Conservation (phyloP, 1,139 yeast genomes). For the Diutina rugosa region DNA sequence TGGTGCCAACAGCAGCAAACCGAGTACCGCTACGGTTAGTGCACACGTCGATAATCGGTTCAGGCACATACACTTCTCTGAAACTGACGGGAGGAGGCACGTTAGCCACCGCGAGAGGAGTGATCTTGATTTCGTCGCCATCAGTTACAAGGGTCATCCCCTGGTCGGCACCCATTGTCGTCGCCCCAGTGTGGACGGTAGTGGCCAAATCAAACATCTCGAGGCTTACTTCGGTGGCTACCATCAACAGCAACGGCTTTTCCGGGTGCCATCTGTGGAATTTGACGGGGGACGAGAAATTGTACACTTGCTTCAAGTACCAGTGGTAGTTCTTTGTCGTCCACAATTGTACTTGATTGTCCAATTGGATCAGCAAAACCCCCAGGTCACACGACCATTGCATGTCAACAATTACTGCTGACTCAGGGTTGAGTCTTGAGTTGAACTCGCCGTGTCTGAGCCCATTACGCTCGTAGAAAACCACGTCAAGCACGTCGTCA, state of each 20-base stretch:
- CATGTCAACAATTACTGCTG: conserved; percentile 35
- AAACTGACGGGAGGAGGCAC: conserved; percentile 92
- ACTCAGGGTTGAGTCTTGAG: conserved; percentile 41
- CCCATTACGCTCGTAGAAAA: conserved; percentile 90
- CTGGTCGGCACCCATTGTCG: conserved; percentile 47
- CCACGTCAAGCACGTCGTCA: conserved; percentile 36
- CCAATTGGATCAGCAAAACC: conserved; percentile 53
- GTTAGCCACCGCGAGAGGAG: conserved; percentile 76
- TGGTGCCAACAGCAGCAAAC: conserved; percentile 25
- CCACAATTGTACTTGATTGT: conserved; percentile 69
- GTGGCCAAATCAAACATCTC: conserved; percentile 62
- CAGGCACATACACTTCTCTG: conserved; percentile 42
- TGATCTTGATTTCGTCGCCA: conserved; percentile 58
- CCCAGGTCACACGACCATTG: conserved; percentile 83
- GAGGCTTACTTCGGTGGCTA: conserved; percentile 18
- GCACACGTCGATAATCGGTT: conserved; percentile 51
- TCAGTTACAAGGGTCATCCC: conserved; percentile 80
- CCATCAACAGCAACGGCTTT: conserved; percentile 60
- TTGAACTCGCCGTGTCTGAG: conserved; percentile 80
- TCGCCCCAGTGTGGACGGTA: conserved; percentile 56
- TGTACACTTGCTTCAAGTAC: conserved; percentile 72
- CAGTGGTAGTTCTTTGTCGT: conserved; percentile 89
- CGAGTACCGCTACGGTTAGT: conserved; percentile 45
- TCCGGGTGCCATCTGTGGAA: conserved; percentile 82
- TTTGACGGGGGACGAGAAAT: conserved; percentile 15